phyloP scores from a whole-genome alignment of 208 protist genomes.

The Trypanosoma vivax region DNA sequence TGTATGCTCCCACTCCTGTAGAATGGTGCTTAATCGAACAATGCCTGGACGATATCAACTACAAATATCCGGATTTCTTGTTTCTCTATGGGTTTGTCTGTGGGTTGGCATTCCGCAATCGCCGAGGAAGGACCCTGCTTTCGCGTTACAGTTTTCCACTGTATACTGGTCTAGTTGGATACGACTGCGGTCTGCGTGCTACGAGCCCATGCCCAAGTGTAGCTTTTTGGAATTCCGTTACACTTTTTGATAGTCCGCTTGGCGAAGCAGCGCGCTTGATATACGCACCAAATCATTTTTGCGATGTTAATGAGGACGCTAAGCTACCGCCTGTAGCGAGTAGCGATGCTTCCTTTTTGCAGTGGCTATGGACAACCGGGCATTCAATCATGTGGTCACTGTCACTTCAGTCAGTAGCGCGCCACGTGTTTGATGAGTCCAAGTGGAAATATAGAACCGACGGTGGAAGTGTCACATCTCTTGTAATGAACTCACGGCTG shows the following conservation, averaged over 20 bases:
- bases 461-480: constrained; percentile 25
- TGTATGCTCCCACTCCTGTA: constrained; percentile 29
- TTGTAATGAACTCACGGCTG: constrained; percentile 64
- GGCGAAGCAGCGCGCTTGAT: constrained; percentile 47
- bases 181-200: constrained; percentile 49
- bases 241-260: constrained; percentile 46
- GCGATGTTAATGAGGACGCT: constrained; percentile 26
- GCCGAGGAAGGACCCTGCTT: constrained; percentile 22
- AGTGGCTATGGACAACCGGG: constrained; percentile 22
- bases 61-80: constrained; percentile 63
- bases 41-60: constrained; percentile 79
- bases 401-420: constrained; percentile 30
- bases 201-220: constrained; percentile 46
- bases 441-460: constrained; percentile 27
- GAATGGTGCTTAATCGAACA: constrained; percentile 62
- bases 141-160: constrained; percentile 43
- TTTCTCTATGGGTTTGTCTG: constrained; percentile 58
- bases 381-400: constrained; percentile 32
- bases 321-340: not conserved
- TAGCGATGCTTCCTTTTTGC: constrained; percentile 14
- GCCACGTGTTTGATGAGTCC: constrained; percentile 38
- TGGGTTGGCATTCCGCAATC: constrained; percentile 30
- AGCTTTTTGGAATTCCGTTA: constrained; percentile 71
- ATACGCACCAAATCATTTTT: constrained; percentile 48
- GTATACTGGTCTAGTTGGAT: constrained; percentile 63